Base-by-base conservation (phyloP, 1,284 basidiomycete genomes). In the Cryptococcus deneoformans region DNA sequence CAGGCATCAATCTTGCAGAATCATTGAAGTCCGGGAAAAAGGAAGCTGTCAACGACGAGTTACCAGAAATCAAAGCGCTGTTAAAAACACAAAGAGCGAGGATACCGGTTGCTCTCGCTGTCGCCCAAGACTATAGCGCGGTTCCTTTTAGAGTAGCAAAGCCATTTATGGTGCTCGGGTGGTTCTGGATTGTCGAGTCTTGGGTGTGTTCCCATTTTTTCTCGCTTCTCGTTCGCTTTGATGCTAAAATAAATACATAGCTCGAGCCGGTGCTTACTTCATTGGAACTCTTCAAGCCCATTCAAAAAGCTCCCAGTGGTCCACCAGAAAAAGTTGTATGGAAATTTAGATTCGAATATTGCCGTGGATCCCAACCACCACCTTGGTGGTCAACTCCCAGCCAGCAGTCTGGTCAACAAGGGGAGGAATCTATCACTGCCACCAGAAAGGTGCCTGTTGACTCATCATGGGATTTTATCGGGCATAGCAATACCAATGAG, bases 291-390 rank as follows among this genome's bases (percentile, higher is more conserved):
- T 60, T 56, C 39, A 36, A 16, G 16, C 11, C 36, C 5, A 34
- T 38, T 24, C 53, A 51, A 29, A 40, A 43, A 37, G 37, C 53
- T 9, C 59, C 60, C 2, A 8, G 10, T 11, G 60, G 57, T 14
- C 60, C 53, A 11, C 60, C 60, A 8, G 54, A 57, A 24, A 35
- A 47, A 12, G 66, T 72, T 9, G 55, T 64, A 4, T 77, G 76
- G 76, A 64, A 65, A 50, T 77, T 76, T 56, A 63, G 70, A 14
- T 72, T 77, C 56, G 69, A 77, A 47, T 77, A 69, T 69, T 74
- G 73, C 55, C 49, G 53, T 1, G 62, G 49, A 5, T 51, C 45
- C 0, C 68, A 72, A 43, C 45, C 57, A 12, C 35, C 49, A 5
- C 71, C 72, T 5, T 77, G 76, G 76, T 77, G 73, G 73, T 50